Evolutionary conservation across 495 filamentous ascomycete species (phyloP).

Genomic region (Chaetomium cochliodes): DNA sequence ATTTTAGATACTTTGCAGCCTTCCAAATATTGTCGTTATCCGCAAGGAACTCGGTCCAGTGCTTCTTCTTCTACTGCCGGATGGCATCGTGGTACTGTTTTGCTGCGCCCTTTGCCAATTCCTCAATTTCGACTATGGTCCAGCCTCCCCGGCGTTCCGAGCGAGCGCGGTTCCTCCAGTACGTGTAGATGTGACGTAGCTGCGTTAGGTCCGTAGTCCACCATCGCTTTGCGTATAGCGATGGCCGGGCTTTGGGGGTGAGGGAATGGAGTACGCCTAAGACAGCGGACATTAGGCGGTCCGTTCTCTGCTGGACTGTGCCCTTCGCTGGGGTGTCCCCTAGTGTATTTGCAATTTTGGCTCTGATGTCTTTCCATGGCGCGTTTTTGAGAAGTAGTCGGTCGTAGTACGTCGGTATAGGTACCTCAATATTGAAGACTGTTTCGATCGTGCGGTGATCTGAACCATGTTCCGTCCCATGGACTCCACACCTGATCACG

Average conservation of each 20-base stretch:
- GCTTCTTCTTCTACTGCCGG: slow-evolving; percentile 5
- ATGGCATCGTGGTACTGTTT: slow-evolving; percentile 5
- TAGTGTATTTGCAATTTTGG: background rate
- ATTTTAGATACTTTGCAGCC: slow-evolving; percentile 2
- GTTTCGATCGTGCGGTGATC: slow-evolving; percentile 21
- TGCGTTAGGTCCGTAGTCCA: slow-evolving; percentile 9
- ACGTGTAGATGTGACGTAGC: background rate
- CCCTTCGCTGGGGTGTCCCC: slow-evolving; percentile 3
- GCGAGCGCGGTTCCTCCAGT: slow-evolving; percentile 1
- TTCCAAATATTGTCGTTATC: background rate
- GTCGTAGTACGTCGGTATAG: background rate
- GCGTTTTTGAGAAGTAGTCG: slow-evolving; percentile 20
- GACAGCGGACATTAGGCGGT: slow-evolving; percentile 19
- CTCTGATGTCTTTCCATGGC: slow-evolving; percentile 16
- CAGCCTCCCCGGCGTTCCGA: background rate
- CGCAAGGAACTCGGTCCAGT: slow-evolving; percentile 1
- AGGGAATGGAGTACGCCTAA: slow-evolving; percentile 10
- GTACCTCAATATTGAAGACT: background rate
- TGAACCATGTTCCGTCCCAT: slow-evolving; percentile 17
- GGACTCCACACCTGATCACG: slow-evolving; percentile 15
- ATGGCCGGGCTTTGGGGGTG: slow-evolving; percentile 20
- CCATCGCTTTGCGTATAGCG: slow-evolving; percentile 20
- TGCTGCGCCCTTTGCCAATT: background rate
- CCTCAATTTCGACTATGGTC: background rate
- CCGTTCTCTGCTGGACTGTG: slow-evolving; percentile 18